These are phyloP conservation scores for Prinsepia uniflora DNA, from an alignment of 306 rosid species.

Conservation along the genomic window DNA sequence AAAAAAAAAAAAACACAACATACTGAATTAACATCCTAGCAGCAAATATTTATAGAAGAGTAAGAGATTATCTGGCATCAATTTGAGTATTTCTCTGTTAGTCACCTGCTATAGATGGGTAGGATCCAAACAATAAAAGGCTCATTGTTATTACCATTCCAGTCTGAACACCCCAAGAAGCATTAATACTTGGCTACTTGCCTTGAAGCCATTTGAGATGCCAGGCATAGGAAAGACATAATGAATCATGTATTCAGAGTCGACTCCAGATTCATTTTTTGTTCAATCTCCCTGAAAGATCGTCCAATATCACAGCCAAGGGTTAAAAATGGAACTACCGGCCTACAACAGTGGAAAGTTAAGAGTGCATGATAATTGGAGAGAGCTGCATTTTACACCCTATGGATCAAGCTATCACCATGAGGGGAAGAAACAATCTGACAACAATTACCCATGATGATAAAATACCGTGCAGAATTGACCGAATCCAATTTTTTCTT, in stretches of 20 bases:
- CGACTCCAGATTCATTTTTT: slow-evolving; percentile 62
- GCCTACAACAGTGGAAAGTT: slow-evolving; percentile 16
- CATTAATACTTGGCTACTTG: slow-evolving; percentile 33
- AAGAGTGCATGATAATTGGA: slow-evolving; percentile 69
- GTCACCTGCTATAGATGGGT: not conserved
- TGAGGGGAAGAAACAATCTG: too few relatives aligned
- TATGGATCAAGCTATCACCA: slow-evolving; percentile 8
- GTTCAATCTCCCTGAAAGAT: slow-evolving; percentile 65
- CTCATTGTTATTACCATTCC: not conserved
- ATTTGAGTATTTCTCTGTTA: not conserved
- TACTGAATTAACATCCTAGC: not conserved
- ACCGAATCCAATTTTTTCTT: not conserved
- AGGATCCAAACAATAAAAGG: not conserved
- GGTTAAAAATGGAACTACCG: slow-evolving; percentile 8
- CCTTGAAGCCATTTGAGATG: slow-evolving; percentile 45
- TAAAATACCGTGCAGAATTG: slow-evolving; percentile 3
- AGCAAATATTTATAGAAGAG: too few relatives aligned
- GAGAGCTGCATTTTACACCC: slow-evolving; percentile 64
- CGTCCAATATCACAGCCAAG: slow-evolving; percentile 19
- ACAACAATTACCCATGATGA: slow-evolving; percentile 7
- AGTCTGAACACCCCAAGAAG: not conserved
- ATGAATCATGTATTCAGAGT: slow-evolving; percentile 54
- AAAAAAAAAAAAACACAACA: not conserved
- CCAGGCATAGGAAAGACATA: slow-evolving; percentile 70
- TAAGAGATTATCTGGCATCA: not conserved